Base-by-base conservation (phyloP, 129 eudicot genomes). In the Flaveria bidentis region DNA sequence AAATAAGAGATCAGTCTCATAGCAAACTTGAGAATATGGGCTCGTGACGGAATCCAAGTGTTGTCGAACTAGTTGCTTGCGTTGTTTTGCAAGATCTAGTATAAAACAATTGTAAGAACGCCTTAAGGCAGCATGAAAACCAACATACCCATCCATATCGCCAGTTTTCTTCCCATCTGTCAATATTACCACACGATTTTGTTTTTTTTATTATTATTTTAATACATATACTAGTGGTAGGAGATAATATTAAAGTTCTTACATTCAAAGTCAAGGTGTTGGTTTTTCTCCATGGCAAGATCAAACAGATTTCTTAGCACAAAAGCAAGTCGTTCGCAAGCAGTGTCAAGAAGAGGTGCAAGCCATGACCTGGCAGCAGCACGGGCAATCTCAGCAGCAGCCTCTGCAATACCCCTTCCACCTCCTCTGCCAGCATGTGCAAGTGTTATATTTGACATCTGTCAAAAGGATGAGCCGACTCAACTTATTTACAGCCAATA, bases 41-140 rank as follows among this genome's bases (percentile, higher is more conserved):
- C 98, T 93, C n/a, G 98, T 93, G 15, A 88, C 97, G n/a, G 98
- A 87, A 87, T 93, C 98, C 78, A 93, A 93, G 72, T 93, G 98
- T 79, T 93, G 93, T 11, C 96, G 84, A 69, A 93, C 89, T 4
- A 93, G 90, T 82, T 93, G 85, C 67, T 93, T 91, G 86, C 98
- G 89, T 67, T 93, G 88, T 81, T 84, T 88, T 42, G 91, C 78
- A 23, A 93, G 93, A 84, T 93, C 90, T 56, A 58, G 81, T 30
- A 93, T 76, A 36, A 93, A 93, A 36, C 82, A 44, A 69, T 81
- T 76, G 89, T 90, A 93, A 20, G 98, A 91, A 82, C 90, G 90
- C 88, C 96, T 87, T 78, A 90, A 86, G 53, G 98, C 86, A 76
- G 97, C 98, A 82, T 87, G 97, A 77, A 87, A 93, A 67, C 96